phyloP scores from a whole-genome alignment of 73 alveolate species.

The Tetrahymena elliotti region DNA sequence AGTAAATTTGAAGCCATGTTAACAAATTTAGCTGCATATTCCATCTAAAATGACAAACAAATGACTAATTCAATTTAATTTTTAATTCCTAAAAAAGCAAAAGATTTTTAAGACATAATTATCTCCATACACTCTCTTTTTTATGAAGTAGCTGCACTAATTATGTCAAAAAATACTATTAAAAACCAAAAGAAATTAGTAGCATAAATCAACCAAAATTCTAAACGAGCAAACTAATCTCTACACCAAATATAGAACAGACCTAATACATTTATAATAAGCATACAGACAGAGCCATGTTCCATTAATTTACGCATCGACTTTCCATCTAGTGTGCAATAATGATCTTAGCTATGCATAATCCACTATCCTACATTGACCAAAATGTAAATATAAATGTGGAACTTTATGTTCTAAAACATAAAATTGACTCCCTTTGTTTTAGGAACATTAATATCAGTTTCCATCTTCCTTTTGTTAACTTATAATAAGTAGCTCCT shows the following conservation, averaged over 20 bases:
- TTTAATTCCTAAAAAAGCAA: not conserved
- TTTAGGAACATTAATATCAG: not conserved
- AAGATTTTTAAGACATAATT: not conserved
- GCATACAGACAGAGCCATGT: not conserved
- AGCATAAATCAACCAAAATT: not conserved
- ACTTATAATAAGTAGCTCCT: not conserved
- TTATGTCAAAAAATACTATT: not conserved
- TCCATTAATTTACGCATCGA: not conserved
- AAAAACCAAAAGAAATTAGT: not conserved
- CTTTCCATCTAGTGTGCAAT: not conserved
- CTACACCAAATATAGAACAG: not conserved
- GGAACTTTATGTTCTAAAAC: not conserved
- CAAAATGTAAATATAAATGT: not conserved
- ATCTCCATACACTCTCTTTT: not conserved
- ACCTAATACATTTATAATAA: not conserved
- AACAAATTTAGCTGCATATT: not conserved
- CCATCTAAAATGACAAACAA: not conserved
- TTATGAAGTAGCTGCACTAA: not conserved
- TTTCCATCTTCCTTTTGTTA: not conserved
- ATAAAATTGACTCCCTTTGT: not conserved
- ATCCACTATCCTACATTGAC: not conserved
- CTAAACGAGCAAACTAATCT: not conserved
- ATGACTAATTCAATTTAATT: not conserved
- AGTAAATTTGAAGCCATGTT: not conserved
- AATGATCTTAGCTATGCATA: not conserved